These are phyloP conservation scores for Leccinum aurantiacum DNA, from an alignment of 768 basidiomycete species.

Conservation along the genomic window DNA sequence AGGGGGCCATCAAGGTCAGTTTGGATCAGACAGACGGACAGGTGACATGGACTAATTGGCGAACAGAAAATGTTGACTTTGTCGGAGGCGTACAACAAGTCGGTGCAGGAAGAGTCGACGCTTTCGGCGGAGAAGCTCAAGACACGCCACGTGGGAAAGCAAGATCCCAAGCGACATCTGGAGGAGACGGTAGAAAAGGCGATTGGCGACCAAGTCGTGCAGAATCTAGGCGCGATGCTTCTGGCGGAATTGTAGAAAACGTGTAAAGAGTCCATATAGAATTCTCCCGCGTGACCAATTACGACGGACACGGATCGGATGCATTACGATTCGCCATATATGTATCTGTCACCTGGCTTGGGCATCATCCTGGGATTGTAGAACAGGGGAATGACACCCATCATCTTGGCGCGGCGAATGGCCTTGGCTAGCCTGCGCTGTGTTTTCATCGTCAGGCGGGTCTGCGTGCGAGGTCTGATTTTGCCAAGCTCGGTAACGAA, in stretches of 20 bases:
- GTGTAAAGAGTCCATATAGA: not conserved
- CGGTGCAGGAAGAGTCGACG: slow-evolving; percentile 97
- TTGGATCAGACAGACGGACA: slow-evolving; percentile 11
- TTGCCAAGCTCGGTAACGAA: slow-evolving; percentile 79
- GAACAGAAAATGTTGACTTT: slow-evolving; percentile 77
- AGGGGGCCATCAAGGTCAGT: slow-evolving; percentile 90
- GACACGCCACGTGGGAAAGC: slow-evolving; percentile 96
- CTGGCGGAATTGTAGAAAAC: slow-evolving; percentile 76
- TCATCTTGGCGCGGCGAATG: slow-evolving; percentile 84
- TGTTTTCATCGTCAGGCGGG: slow-evolving; percentile 71
- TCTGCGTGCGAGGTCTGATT: slow-evolving; percentile 68
- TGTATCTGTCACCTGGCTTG: slow-evolving; percentile 10
- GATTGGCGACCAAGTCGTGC: slow-evolving; percentile 96
- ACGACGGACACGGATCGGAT: slow-evolving; percentile 13
- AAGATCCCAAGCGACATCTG: slow-evolving; percentile 96
- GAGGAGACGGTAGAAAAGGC: slow-evolving; percentile 98
- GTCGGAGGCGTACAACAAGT: slow-evolving; percentile 95
- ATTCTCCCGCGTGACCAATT: slow-evolving; percentile 3
- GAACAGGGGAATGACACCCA: slow-evolving; percentile 75
- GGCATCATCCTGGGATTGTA: slow-evolving; percentile 32
- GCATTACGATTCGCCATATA: not conserved
- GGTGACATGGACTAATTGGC: slow-evolving; percentile 18
- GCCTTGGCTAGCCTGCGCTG: slow-evolving; percentile 83
- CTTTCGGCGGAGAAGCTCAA: slow-evolving; percentile 90
- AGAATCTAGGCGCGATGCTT: slow-evolving; percentile 93